A percentile compares a stretch with the other conserved stretches of the same genome.
These are phyloP conservation scores for Clitocybe nebularis DNA, from an alignment of 1,284 basidiomycete genomes.

Conservation along the genomic window DNA sequence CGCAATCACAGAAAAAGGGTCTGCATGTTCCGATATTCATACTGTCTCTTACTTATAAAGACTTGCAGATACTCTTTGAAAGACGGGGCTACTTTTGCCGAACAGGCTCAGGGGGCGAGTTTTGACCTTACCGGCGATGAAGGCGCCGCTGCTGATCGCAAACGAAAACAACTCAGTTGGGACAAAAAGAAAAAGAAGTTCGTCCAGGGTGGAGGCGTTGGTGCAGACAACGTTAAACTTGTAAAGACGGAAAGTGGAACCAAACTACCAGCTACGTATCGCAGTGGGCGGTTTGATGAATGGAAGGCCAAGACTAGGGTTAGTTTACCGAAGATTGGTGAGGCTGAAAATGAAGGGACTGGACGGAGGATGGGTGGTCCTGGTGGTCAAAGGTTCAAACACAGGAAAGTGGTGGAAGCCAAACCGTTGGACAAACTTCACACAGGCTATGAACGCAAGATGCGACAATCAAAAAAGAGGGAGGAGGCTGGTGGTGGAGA, in stretches of 20 bases:
- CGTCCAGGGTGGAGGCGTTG: conserved; percentile 78
- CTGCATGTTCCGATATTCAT: conserved; percentile 19
- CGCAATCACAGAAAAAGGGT: conserved; percentile 87
- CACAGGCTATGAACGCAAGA: conserved; percentile 69
- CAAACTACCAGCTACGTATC: conserved; percentile 90
- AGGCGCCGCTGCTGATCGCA: conserved; percentile 54
- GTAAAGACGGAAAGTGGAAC: conserved; percentile 92
- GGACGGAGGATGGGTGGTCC: conserved; percentile 26
- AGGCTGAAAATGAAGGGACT: conserved; percentile 56
- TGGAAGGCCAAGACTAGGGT: conserved; percentile 83
- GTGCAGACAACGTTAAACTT: conserved; percentile 93
- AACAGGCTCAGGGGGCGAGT: conserved; percentile 76
- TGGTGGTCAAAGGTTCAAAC: conserved; percentile 61
- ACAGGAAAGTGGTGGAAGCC: conserved; percentile 54
- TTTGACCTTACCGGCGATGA: conserved; percentile 90
- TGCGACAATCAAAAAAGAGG: conserved; percentile 57
- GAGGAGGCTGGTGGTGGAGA: conserved; percentile 20
- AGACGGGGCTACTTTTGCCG: conserved; percentile 82
- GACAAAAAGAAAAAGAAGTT: conserved; percentile 98
- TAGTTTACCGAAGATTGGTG: conserved; percentile 78
- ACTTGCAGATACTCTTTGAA: conserved; percentile 73
- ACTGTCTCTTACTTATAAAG: conserved; percentile 2
- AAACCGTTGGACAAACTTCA: conserved; percentile 72
- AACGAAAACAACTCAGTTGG: conserved; percentile 77
- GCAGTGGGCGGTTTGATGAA: conserved; percentile 91